Evolutionary conservation across 2,329 filamentous ascomycete species (phyloP).

Genomic region (Colletotrichum sp.): DNA sequence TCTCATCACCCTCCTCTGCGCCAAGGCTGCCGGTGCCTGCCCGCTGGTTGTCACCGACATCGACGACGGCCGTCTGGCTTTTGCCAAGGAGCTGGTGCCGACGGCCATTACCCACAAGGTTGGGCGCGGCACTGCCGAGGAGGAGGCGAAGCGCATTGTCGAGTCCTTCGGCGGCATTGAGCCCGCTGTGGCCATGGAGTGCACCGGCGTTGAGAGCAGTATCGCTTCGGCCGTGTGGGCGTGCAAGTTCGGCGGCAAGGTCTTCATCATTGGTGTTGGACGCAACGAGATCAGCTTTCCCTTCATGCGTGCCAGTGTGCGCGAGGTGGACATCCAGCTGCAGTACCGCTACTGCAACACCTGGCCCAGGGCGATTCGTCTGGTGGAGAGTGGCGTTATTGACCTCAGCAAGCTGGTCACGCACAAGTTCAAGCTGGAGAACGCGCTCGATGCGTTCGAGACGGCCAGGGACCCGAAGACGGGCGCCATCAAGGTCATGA

Average conservation of each 20-base stretch:
- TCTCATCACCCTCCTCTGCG: constrained; percentile 85
- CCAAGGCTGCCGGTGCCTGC: constrained; percentile 83
- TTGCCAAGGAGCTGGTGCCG: constrained; percentile 84
- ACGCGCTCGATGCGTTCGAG: constrained; percentile 88
- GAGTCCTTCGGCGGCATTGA: constrained; percentile 77
- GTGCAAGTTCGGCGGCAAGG: constrained; percentile 93
- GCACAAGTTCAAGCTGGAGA: constrained; percentile 84
- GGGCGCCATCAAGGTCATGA: constrained; percentile 97
- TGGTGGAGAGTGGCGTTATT: constrained; percentile 84
- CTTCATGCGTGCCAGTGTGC: constrained; percentile 90
- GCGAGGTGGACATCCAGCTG: constrained; percentile 94
- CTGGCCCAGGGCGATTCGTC: constrained; percentile 90
- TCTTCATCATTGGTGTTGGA: constrained; percentile 95
- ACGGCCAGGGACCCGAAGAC: constrained; percentile 87
- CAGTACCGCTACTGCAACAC: constrained; percentile 97
- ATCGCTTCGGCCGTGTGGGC: constrained; percentile 87
- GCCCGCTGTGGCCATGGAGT: constrained; percentile 84
- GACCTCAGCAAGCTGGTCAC: constrained; percentile 84
- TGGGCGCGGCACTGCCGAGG: constrained; percentile 68
- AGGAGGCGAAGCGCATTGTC: constrained; percentile 72
- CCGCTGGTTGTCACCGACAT: constrained; percentile 96
- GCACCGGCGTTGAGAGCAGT: constrained; percentile 92
- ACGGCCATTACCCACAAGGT: constrained; percentile 83
- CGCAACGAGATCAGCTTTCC: constrained; percentile 95
- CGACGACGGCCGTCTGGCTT: constrained; percentile 81